A percentile compares a stretch with the other conserved stretches of the same genome.
These are phyloP conservation scores for Viola pubescens DNA, from an alignment of 441 rosid genomes.

Conservation along the genomic window DNA sequence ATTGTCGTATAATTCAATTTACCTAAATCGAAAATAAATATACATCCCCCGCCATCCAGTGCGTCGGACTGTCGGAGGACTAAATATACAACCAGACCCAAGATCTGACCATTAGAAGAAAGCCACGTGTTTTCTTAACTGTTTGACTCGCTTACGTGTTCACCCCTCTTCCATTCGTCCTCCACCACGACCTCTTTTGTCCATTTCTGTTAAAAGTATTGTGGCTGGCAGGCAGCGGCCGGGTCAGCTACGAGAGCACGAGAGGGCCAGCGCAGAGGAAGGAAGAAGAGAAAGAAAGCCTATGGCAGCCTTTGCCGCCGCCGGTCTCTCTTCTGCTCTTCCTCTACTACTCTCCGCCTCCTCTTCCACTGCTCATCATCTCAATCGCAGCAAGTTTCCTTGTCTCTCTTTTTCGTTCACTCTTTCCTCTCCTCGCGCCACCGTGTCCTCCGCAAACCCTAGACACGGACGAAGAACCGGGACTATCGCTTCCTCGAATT, in stretches of 20 bases:
- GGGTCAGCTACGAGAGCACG: not conserved
- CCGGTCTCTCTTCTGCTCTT: slow-evolving; percentile 12
- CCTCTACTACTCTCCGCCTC: slow-evolving; percentile 12
- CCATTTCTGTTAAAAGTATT: not conserved
- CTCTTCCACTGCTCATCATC: slow-evolving; percentile 11
- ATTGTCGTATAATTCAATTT: too few relatives aligned
- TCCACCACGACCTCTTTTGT: too few relatives aligned
- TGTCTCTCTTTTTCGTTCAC: slow-evolving; percentile 12
- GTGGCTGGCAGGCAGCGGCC: not conserved
- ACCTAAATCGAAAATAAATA: too few relatives aligned
- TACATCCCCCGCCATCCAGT: too few relatives aligned
- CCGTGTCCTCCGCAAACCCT: slow-evolving; percentile 12
- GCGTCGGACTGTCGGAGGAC: too few relatives aligned
- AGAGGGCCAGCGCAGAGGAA: not conserved
- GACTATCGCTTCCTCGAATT: slow-evolving; percentile 25
- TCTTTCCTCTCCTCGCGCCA: slow-evolving; percentile 19
- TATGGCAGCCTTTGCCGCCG: slow-evolving; percentile 45
- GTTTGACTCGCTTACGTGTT: too few relatives aligned
- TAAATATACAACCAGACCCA: too few relatives aligned
- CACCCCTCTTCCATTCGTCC: too few relatives aligned
- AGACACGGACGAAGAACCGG: slow-evolving; percentile 25
- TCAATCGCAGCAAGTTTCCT: slow-evolving; percentile 9
- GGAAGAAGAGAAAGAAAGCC: slow-evolving; percentile 16
- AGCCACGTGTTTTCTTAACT: too few relatives aligned
- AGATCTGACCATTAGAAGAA: too few relatives aligned